Evolutionary conservation across 768 basidiomycete genomes (phyloP), one percentile per base, ranked within the genome.

Genomic region (Termitomyces sp.): DNA sequence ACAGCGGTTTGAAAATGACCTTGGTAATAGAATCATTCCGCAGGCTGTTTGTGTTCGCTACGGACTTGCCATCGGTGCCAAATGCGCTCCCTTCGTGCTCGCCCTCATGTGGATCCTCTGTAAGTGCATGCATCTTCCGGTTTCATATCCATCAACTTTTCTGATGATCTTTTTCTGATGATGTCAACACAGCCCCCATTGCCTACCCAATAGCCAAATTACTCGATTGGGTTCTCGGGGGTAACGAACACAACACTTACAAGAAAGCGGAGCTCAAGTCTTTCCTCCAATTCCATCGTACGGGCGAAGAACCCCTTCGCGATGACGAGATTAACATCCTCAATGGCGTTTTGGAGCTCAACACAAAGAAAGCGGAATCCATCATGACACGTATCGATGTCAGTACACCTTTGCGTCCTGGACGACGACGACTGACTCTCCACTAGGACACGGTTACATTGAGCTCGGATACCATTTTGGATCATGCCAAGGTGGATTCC

Each of bases 371-470:
- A 26, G 91, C 88, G 0, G 81, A 86, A 62, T 74, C 79, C 22
- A 91, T 94, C 59, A 92, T 94, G 92, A 92, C 91, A 0, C 85
- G 86, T 2, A 83, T 93, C 68, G 78, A 79, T 66, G 88, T 88
- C 52, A 27, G 70, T 62, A 22, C n/a, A 29, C 26, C 18, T 55
- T 48, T 34, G 9, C 43, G 7, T 59, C 22, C 20, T 20, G 43
- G n/a, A 16, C 24, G 7, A n/a, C 13, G 31, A 27, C 44, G 43
- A 46, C 18, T 42, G n/a, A 14, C 27, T 22, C 22, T 34, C 50
- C 18, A 32, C 16, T 57, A 92, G 85, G 94, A 97, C 66, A 89
- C 90, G 3, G 84, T 95, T 31, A 88, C 90, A 0, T 77, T 98
- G 2, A 83, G 86, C 55, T 71, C 85, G 3, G 92, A 97, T 66